These are phyloP conservation scores for Corymbia maculata DNA, from an alignment of 345 rosid genomes.

Conservation along the genomic window DNA sequence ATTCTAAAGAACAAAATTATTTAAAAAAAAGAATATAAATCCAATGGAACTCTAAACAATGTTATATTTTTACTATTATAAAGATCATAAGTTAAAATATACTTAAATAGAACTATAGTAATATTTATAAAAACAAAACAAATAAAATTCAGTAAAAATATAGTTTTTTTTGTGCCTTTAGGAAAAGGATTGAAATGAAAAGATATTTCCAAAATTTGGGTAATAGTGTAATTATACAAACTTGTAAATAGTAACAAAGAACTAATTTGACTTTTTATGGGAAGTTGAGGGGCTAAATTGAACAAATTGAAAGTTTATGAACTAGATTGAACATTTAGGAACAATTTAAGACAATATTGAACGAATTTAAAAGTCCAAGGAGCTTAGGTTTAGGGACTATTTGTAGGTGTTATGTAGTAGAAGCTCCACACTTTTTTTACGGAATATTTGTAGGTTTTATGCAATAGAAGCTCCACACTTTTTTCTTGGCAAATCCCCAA, in stretches of 20 bases:
- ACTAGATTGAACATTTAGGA: neutral
- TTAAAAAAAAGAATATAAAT: too few species aligned
- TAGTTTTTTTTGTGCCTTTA: neutral
- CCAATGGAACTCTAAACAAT: neutral
- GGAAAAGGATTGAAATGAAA: neutral
- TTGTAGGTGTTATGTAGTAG: neutral
- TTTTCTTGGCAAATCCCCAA: too few species aligned
- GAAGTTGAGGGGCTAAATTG: neutral
- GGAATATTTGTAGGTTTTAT: too few species aligned
- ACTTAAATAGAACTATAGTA: neutral
- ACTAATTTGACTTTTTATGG: too few species aligned
- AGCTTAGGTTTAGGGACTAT: neutral
- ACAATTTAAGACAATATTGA: neutral
- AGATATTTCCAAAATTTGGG: neutral
- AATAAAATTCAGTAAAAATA: too few species aligned
- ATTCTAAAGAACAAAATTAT: neutral
- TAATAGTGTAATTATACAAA: neutral
- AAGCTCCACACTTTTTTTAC: neutral
- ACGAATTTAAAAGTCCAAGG: neutral
- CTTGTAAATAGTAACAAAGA: neutral
- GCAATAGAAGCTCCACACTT: too few species aligned
- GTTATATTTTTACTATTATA: neutral
- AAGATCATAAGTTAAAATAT: neutral
- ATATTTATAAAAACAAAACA: neutral
- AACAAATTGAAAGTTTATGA: neutral